Base-by-base conservation (phyloP, 371 early-diverging fungal genomes). In the Smittium culicis region DNA sequence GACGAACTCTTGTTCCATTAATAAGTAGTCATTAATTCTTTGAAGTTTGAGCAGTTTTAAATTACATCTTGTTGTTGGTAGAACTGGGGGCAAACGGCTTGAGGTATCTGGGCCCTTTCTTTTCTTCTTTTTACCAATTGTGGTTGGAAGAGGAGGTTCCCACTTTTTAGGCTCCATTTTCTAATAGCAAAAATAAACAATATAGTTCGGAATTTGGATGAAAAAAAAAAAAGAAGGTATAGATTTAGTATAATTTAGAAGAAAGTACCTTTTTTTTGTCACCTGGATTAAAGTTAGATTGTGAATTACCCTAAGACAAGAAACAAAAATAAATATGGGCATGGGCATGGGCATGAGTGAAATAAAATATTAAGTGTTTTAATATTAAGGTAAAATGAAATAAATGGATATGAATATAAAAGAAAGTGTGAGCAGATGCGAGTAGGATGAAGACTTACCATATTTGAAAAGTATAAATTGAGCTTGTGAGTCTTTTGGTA, bases 1-100 rank as follows among this genome's bases (percentile, higher is more conserved):
- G 66, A 98, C 94, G 82, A 94, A 98, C 79, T 98, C 99, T 70
- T 97, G 96, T 76, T 98, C 98, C 80, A 98, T 85, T 35, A 96
- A 81, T 69, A 98, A 78, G 72, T 95, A 98, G 79, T 98, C 99
- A 79, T 97, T 94, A 68, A 98, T 94, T 56, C 99, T 86, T 72
- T 97, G 94, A 79, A 89, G 88, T 78, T 94, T 95, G 67, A 98
- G 82, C 69, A 94, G 84, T 86, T 95, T 95, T 64, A 98, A 85
- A 73, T 93, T 88, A 80, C 99, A 97, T 60, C 98, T 86, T 3
- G 96, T 95, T 17, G 94, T 93, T 35, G 99, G 99, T 75, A 86
- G 91, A 11, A 98, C 96, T 91, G 79, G 28, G 25, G 99, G 99
- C 67, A 98, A 81, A 76, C 93, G 96, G 61, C 83, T 80, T n/a